Base-by-base conservation (phyloP, 768 basidiomycete species). In the Chalciporus pseudorubinellus region DNA sequence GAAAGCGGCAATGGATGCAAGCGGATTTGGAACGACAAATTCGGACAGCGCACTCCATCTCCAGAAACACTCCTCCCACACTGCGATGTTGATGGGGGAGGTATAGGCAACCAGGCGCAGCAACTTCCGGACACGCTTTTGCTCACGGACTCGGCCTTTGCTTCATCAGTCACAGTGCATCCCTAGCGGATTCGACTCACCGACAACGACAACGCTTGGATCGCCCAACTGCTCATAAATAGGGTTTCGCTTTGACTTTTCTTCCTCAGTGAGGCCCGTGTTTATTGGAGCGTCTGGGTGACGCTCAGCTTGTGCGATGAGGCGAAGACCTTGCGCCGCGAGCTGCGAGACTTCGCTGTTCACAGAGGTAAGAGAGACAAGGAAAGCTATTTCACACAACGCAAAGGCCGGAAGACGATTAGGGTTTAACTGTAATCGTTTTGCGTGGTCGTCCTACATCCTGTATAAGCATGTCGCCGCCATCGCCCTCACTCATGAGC, bases 11-110 rank as follows among this genome's bases (percentile, higher is more conserved):
- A 67, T 60, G 36, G 66, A 59, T 21, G 68, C 70, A 40, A 71
- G 53, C 21, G 69, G 61, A 29, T 67, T 61, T 43, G 69, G 77
- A 55, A 77, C 75, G 40, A 86, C 71, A 44, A 77, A 71, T 61
- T 88, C 87, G 13, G 80, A 80, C 39, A 92, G 68, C 6, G 74
- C 69, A 22, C 76, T 74, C 89, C 89, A 92, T 43, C 89, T 75
- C 72, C 79, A 84, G 65, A 85, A 92, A 53, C 82, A 85, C 61
- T 93, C 91, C 56, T 85, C 77, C 91, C 91, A 94, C 3, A 89
- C 85, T 0, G 86, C 87, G 19, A 87, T 72, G 46, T 89, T 82
- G n/a, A 82, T 77, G 1, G 83, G 79, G 26, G 80, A 79, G 13
- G 86, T 82, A 24, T 78, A 80, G 1, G 82, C 77, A 41, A 90